Percentiles rank a stretch among this genome's conserved stretches.
Conservation (phyloP, 139 green algal genomes). For the Haematococcus lacustris region DNA sequence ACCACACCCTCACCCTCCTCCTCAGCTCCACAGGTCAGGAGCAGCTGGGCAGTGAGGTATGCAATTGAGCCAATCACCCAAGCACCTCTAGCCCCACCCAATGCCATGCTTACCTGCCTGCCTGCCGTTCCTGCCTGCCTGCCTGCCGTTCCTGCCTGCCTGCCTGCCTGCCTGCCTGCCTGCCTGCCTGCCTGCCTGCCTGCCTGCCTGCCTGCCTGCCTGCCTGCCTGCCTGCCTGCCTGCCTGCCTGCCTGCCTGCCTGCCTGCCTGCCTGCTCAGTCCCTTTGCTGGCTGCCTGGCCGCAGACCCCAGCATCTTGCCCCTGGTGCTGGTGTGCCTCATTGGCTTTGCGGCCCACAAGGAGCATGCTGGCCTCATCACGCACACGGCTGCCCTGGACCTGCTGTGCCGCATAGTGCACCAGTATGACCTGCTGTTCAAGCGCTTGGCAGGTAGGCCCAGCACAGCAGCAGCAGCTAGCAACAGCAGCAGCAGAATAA, state of each 20-base stretch:
- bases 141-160: neutral
- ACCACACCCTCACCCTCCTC: constrained; percentile 29
- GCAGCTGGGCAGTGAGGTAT: neutral
- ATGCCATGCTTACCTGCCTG: neutral
- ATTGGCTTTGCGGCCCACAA: constrained; percentile 35
- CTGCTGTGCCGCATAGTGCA: constrained; percentile 37
- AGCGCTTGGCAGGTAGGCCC: constrained; percentile 38
- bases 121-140: too few relatives aligned
- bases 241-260: neutral
- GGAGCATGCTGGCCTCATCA: constrained; percentile 16
- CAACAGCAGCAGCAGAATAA: too few relatives aligned
- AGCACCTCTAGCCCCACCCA: too few relatives aligned
- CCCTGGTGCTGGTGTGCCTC: constrained; percentile 38
- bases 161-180: neutral
- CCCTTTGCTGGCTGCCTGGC: neutral
- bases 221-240: neutral
- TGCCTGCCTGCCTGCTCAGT: neutral
- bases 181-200: neutral
- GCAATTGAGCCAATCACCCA: neutral
- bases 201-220: too few relatives aligned
- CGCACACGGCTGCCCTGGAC: constrained; percentile 21
- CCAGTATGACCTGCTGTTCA: constrained; percentile 40
- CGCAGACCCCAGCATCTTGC: constrained; percentile 35
- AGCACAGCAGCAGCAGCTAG: too few relatives aligned
- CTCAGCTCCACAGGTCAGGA: constrained; percentile 17